These are phyloP conservation scores for Microascus cirrosus DNA, from an alignment of 2,329 filamentous ascomycete species.

Conservation along the genomic window DNA sequence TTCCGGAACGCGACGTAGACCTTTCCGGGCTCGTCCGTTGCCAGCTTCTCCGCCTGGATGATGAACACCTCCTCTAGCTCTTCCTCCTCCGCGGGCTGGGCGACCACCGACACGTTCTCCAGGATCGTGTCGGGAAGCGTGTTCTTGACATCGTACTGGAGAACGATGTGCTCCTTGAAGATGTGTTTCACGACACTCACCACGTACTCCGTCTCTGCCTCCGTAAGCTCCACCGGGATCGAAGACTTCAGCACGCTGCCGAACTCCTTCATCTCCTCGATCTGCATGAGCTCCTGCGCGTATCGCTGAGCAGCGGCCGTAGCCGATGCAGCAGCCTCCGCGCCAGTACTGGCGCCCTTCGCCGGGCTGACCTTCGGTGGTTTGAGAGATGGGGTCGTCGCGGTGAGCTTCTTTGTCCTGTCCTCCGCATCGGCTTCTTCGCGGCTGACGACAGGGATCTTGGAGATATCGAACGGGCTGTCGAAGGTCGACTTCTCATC, in stretches of 20 bases:
- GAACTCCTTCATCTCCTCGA: conserved; percentile 85
- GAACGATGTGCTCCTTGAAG: conserved; percentile 91
- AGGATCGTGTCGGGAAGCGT: conserved; percentile 84
- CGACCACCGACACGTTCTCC: conserved; percentile 77
- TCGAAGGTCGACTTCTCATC: conserved; percentile 80
- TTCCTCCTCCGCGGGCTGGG: conserved; percentile 70
- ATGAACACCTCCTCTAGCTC: conserved; percentile 87
- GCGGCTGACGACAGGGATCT: conserved; percentile 84
- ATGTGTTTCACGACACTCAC: conserved; percentile 91
- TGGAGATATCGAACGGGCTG: conserved; percentile 77
- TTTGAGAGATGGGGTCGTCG: conserved; percentile 85
- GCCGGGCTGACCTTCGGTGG: conserved; percentile 71
- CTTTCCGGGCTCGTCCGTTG: conserved; percentile 78
- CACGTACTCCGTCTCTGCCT: conserved; percentile 95
- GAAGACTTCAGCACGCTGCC: conserved; percentile 90
- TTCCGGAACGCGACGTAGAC: conserved; percentile 95
- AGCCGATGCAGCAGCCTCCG: conserved; percentile 66
- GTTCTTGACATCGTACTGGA: conserved; percentile 98
- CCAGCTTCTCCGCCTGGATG: conserved; percentile 73
- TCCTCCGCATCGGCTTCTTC: conserved; percentile 96
- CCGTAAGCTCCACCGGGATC: conserved; percentile 74
- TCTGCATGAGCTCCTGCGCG: conserved; percentile 72
- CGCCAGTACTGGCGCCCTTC: conserved; percentile 58
- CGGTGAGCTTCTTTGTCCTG: conserved; percentile 92
- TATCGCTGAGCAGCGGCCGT: conserved; percentile 80